Evolutionary conservation across 2,329 filamentous ascomycete genomes (phyloP), one percentile per base, ranked within the genome.

Genomic region (Rosellinia necatrix): DNA sequence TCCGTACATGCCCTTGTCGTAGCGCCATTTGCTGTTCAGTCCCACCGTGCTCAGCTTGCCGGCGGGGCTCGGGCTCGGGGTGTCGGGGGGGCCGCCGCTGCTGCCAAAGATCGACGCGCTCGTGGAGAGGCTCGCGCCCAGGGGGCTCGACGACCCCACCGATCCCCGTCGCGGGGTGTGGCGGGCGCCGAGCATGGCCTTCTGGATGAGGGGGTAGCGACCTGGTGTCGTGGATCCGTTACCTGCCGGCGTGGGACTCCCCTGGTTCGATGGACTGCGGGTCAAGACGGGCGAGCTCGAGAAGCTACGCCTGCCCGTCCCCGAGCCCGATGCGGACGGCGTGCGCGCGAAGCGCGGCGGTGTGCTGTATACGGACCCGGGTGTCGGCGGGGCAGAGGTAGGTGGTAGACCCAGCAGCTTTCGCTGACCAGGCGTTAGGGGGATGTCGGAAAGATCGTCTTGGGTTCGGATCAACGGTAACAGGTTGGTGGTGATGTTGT

Each of bases 1-100:
- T 30, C 58, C 60, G 22, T 59, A 56, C 57, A 62, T 54, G 19
- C 89, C 88, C 74, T 87, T 90, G 73, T 97, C 91, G 70, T 96
- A 97, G 58, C 97, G 74, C 93, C 93, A 97, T 76, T 94, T 96
- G 76, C 86, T 96, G 74, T 93, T 97, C 69, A 97, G 70, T 0
- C 86, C 86, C 49, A 96, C 85, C 63, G 85, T 92, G 37, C 87
- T 86, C 53, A 85, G 82, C 75, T 89, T 91, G 32, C 82, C 80
- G 5, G 78, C 75, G 5, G 85, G 84, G 52, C 78, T 75, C 1
- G 90, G 89, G 61, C 86, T 92, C 1, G 90, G 89, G 15, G 88
- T 87, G 12, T 82, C 79, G 1, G 88, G 51, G 13, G 74, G 75
- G n/a, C 84, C 83, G 17, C 78, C 72, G 61, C 75, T 75, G n/a